These are phyloP conservation scores for Pseudonitzschia multistriata DNA, from an alignment of 108 stramenopile genomes.

Conservation along the genomic window DNA sequence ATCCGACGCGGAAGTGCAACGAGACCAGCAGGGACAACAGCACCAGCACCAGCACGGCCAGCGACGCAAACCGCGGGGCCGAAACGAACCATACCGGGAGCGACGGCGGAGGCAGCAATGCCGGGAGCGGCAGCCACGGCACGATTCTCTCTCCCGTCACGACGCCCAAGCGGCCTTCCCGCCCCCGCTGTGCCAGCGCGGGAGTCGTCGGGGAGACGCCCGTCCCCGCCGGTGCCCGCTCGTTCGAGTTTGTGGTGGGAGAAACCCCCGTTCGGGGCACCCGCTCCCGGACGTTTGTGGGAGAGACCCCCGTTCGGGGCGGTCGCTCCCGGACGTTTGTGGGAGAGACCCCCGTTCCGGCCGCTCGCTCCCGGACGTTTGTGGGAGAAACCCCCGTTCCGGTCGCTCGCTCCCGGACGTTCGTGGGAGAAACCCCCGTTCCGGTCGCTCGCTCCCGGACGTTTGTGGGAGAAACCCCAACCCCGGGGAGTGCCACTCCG, in stretches of 20 bases:
- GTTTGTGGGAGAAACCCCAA: slow-evolving; percentile 11
- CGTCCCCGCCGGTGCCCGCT: background rate
- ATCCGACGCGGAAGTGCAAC: too few relatives aligned
- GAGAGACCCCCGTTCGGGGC: background rate
- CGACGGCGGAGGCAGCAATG: too few relatives aligned
- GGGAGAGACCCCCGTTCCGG: background rate
- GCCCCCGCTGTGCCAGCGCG: background rate
- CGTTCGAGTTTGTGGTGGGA: background rate
- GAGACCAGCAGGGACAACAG: too few relatives aligned
- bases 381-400: slow-evolving; percentile 8
- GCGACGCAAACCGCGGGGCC: too few relatives aligned
- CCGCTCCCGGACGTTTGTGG: too few relatives aligned
- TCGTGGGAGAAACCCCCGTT: slow-evolving; percentile 8
- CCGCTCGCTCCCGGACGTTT: background rate
- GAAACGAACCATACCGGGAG: too few relatives aligned
- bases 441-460: background rate
- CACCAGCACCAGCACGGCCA: too few relatives aligned
- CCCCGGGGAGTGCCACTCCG: background rate
- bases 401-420: background rate
- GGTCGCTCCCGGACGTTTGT: too few relatives aligned
- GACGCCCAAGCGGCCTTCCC: background rate
- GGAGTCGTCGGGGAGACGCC: background rate
- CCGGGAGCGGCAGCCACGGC: background rate
- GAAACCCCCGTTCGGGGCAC: background rate
- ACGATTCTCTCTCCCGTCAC: slow-evolving; percentile 2